Base-by-base conservation (phyloP, 2,329 filamentous ascomycete species). In the Cercospora brassicicola region DNA sequence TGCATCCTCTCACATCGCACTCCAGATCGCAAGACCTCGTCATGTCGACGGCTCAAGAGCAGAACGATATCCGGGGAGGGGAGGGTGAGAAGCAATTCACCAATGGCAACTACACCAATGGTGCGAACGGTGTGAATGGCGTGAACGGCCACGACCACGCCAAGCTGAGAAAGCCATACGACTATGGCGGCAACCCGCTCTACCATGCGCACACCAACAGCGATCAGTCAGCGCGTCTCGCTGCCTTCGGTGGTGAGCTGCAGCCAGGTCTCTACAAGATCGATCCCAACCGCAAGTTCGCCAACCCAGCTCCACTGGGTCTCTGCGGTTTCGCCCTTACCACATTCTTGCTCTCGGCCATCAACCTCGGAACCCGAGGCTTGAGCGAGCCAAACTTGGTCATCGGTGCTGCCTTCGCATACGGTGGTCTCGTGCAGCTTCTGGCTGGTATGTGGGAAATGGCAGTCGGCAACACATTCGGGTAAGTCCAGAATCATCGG, bases 241-340 rank as follows among this genome's bases (percentile, higher is more conserved):
- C 79, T 33, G 82, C 83, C 57, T 85, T 85, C 64, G 83, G 83
- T 75, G 83, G 83, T 79, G 82, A 83, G 72, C 83, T 85, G 73
- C 83, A 85, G 72, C 83, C 83, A 10, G 83, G 83, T 79, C 80
- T 83, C 20, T 84, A 85, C 79, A 76, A 74, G 70, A 67, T 74
- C 57, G 75, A 71, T 62, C 64, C 69, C 36, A 64, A 72, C 60
- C 79, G 79, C 77, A 64, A 64, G 20, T 28, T 63, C 42, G 59
- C 39, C 33, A 88, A 89, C 76, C 87, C 87, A 57, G 86, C 86
- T 67, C 87, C 87, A 9, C 81, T 89, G 23, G 87, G 87, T 65
- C 82, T 89, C 57, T 84, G 86, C 61, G 87, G 86, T 79, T 90
- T 90, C 78, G 87, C 88, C n/a, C 76, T 88, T 71, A 89, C 88